Base-by-base conservation (phyloP, 2,329 filamentous ascomycete genomes). In the Penicillium frequentans region DNA sequence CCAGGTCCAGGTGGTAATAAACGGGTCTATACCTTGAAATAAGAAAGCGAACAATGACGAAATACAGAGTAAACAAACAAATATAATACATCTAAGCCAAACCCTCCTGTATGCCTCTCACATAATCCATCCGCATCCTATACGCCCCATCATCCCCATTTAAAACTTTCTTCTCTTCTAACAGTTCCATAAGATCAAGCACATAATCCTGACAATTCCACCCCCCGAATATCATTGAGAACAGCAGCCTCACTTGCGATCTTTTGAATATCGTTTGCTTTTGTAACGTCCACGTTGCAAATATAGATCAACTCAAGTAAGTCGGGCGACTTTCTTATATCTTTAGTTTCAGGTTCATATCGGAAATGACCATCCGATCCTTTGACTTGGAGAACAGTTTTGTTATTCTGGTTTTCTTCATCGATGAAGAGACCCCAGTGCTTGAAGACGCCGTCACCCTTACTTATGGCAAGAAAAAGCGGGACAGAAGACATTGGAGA, bases 171-270 rank as follows among this genome's bases (percentile, higher is more conserved):
- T 61, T 39, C 5, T 49, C 49, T 39, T 65, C 63, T 33, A 67
- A 55, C 4, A 23, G 33, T 9, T 63, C 56, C 27, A 70, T 46
- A 50, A 69, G 56, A 11, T 70, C 67, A 47, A 70, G 61, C 1
- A 69, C 61, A 48, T 67, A 70, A 47, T 69, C 63, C 49, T 70
- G 64, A 53, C 63, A 70, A 39, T 68, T 68, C 53, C 51, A 68
- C n/a, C 62, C 62, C 64, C 19, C 59, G 51, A 35, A 43, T 44
- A 13, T 67, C 60, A 54, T 68, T 65, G 46, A 54, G 61, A 16
- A 70, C 39, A n/a, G 19, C 19, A 14, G 16, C 10, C 11, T 14
- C n/a, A 6, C 39, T 19, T 13, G 39, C 39, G 39, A 42, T 23
- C 19, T 6, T 23, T 14, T 42, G 23, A 4, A 42, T 42, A 23